Base-by-base conservation (phyloP, 139 green algal species). In the Auxenochlorella pyrenoidosa region DNA sequence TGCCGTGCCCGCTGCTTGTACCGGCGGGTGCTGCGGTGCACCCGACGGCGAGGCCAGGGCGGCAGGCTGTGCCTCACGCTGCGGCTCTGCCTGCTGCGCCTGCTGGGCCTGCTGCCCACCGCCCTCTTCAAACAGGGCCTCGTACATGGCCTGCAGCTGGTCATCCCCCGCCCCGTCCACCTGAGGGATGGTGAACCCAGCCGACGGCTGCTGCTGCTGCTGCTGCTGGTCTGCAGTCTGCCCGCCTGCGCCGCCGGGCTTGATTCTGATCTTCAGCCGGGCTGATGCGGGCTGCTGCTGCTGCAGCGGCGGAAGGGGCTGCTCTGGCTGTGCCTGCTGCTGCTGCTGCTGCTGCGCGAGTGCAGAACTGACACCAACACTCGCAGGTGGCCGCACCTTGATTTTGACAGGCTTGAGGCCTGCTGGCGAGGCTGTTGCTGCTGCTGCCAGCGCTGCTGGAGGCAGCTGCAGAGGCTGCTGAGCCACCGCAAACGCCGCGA, bases 121-220 rank as follows among this genome's bases (percentile, higher is more conserved):
- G 10, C n/a, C 44, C 21, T 80, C 51, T 1, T 32, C 30, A 43
- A 47, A 81, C 34, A 81, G 70, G 0, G 70, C 83, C 21, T 60
- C 81, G 16, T 78, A 77, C 81, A 86, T 86, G 40, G 75, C 75
- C 4, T 77, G 19, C 36, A 78, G 36, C 44, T 70, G 36, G 36
- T 90, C 86, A 65, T 86, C 86, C 12, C n/a, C 86, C 5, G 86
- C 76, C 0, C 86, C 86, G 65, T 90, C 86, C 43, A 90, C 86
- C 36, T 90, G 86, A 19, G 86, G 86, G 43, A 90, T 90, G 34
- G 65, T 66, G 54, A 63, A 63, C 54, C 54, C 54, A 63, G 54
- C 26, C 70, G 36, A 47, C 32, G 44, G 70, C 47, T 51, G 43
- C 82, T 66, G 82, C 68, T 68, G 82, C 32, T 65, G 70, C 47